phyloP scores from a whole-genome alignment of 345 rosid species.

The Hibiscus mutabilis region DNA sequence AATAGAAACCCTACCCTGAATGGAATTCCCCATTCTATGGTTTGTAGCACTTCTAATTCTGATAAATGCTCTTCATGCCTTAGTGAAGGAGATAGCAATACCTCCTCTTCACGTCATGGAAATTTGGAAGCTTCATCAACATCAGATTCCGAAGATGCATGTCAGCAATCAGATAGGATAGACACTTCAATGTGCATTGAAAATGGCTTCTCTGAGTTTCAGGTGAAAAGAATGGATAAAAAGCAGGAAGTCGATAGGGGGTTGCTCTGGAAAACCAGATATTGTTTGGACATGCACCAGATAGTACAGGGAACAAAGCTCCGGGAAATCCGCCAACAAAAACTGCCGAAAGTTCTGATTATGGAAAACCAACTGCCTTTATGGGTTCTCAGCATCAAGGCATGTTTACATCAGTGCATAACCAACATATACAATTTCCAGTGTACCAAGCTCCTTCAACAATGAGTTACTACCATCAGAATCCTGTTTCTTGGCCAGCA shows the following conservation, averaged over 20 bases:
- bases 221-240: constrained; percentile 29
- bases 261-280: constrained; percentile 29
- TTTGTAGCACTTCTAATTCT: constrained; percentile 57
- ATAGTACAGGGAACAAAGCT: constrained; percentile 16
- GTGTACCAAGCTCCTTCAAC: constrained; percentile 60
- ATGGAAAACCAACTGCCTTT: constrained; percentile 25
- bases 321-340: constrained; percentile 31
- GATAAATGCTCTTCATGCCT: constrained; percentile 86
- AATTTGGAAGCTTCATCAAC: constrained; percentile 67
- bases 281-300: constrained; percentile 24
- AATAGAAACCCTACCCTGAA: constrained; percentile 15
- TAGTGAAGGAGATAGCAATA: constrained; percentile 78
- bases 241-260: constrained; percentile 21
- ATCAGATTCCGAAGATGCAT: constrained; percentile 78
- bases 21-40: constrained; percentile 36
- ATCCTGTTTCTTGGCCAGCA: constrained; percentile 65
- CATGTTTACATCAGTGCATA: constrained; percentile 39
- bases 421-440: constrained; percentile 50
- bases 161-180: constrained; percentile 60
- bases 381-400: constrained; percentile 47
- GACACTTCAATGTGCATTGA: constrained; percentile 29
- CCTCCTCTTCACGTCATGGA: constrained; percentile 58
- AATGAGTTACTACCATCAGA: constrained; percentile 75
- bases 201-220: constrained; percentile 36
- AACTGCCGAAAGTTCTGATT: constrained; percentile 28